Evolutionary conservation across 2,329 filamentous ascomycete species (phyloP).

Genomic region (Pyrenochaeta sp.): DNA sequence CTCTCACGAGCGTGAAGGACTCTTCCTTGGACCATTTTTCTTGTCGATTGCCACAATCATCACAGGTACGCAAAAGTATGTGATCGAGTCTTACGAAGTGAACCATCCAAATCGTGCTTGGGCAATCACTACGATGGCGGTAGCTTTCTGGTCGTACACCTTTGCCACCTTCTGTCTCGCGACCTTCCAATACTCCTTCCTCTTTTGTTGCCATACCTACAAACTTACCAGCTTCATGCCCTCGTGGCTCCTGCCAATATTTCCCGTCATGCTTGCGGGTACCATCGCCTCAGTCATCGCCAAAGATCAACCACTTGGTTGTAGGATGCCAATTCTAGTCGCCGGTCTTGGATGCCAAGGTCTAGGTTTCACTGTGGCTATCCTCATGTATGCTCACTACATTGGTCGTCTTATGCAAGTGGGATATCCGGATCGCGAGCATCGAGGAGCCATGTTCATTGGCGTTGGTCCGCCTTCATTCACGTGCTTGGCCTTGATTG

Average conservation of each 20-base stretch:
- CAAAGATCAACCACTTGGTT: slow-evolving; percentile 63
- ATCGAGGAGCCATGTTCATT: slow-evolving; percentile 76
- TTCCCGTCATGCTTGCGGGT: slow-evolving; percentile 75
- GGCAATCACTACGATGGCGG: slow-evolving; percentile 49
- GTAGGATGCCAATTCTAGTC: slow-evolving; percentile 68
- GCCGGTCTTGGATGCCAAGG: slow-evolving; percentile 75
- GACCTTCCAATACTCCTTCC: slow-evolving; percentile 64
- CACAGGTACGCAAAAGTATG: slow-evolving; percentile 49
- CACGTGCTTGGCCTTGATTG: slow-evolving; percentile 73
- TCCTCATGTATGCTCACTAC: slow-evolving; percentile 77
- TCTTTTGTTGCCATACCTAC: slow-evolving; percentile 68
- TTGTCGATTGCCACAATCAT: slow-evolving; percentile 53
- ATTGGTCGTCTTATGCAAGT: slow-evolving; percentile 74
- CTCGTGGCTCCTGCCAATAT: slow-evolving; percentile 76
- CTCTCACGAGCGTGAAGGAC: slow-evolving; percentile 59
- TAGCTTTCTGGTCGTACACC: slow-evolving; percentile 56
- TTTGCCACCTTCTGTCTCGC: slow-evolving; percentile 50
- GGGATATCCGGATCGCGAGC: slow-evolving; percentile 68
- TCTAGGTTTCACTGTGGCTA: slow-evolving; percentile 71
- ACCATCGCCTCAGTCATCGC: slow-evolving; percentile 74
- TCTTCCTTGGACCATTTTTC: slow-evolving; percentile 57
- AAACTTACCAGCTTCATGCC: slow-evolving; percentile 74
- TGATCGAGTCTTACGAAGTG: slow-evolving; percentile 40
- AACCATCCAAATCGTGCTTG: slow-evolving; percentile 51
- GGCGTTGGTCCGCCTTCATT: slow-evolving; percentile 78